Base-by-base conservation (phyloP, 2,329 filamentous ascomycete species). In the Ophiostoma sp. region DNA sequence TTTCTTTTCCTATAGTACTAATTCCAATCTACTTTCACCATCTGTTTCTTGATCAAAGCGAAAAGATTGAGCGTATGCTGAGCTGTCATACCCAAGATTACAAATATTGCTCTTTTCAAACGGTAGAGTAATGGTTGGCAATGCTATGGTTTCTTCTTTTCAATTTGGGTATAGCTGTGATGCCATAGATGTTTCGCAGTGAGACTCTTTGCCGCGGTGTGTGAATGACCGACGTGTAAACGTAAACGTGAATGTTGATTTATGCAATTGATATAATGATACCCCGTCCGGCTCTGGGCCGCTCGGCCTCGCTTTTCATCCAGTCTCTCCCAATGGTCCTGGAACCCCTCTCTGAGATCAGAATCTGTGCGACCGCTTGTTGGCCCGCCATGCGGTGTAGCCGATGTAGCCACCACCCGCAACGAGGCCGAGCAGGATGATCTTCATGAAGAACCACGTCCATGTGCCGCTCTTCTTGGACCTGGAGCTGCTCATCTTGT, bases 341-440 rank as follows among this genome's bases (percentile, higher is more conserved):
- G 27, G 27, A 27, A 27, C 27, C 27, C 27, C 27, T 27, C 27
- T 27, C 27, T 27, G 2, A 2, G 2, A 27, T 60, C 60, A 87
- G 74, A 87, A 87, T 42, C 85, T 80, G 76, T 86, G 84, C 72
- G 80, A 82, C 76, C 85, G 86, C 77, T 82, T 81, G 78, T 84
- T 87, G 72, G 89, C 79, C 76, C 93, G 86, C 80, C 91, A 99
- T 63, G 89, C 85, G 6, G 93, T 97, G 77, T 85, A 98, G 41
- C 92, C 94, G 62, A 93, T 87, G 77, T 98, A 99, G 4, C 77
- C 90, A 73, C 90, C 93, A 9, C 84, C 90, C 62, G 89, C 74
- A 16, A 87, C 85, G 42, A 88, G 77, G 72, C 90, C 81, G 78
- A 97, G 90, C 70, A 97, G 75, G 69, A 98, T 76, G 71, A 92